Evolutionary conservation across 2,329 filamentous ascomycete species (phyloP), one percentile per base, ranked within the genome.

Genomic region (Fusarium xylarioides): DNA sequence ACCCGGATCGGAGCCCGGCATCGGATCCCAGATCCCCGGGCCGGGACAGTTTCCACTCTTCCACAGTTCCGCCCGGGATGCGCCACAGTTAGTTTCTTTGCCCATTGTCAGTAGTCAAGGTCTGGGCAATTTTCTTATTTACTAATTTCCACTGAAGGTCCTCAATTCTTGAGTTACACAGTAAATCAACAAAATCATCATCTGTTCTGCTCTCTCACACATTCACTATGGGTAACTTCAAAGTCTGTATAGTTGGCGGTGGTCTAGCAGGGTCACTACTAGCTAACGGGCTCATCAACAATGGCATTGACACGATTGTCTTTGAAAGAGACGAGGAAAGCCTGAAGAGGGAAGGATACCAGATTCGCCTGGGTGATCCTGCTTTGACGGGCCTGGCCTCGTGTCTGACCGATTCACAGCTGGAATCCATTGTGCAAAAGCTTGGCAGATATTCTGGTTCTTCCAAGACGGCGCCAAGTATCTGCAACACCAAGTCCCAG

Each of bases 71-170:
- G 6, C 26, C 26, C 26, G 26, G 26, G 26, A 28, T 28, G 6
- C 6, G 26, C 6, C 26, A 28, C 26, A 6, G 26, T 28, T 7
- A 6, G 26, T 28, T 26, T 26, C 26, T 26, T 26, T 26, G 26
- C 26, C 26, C 26, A 26, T 26, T 26, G 6, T 26, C 26, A 26
- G 26, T 26, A 26, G 26, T 26, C 26, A 26, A 26, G 26, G 26
- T 26, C 26, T 26, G 26, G 26, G 26, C 26, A 26, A 6, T 26
- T 26, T 26, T 26, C 6, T 26, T 26, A 28, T 35, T 35, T 35
- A 35, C 34, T 15, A 35, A 35, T 35, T 1, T 2, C 16, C 19
- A n/a, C 19, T 14, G 4, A 4, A 11, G 1, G 16, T 2, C n/a
- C 14, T 30, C 6, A 32, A 30, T 7, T 28, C 18, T 15, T n/a